Conservation (phyloP, 73 alveolate genomes). For the Paramecium biaurelia region DNA sequence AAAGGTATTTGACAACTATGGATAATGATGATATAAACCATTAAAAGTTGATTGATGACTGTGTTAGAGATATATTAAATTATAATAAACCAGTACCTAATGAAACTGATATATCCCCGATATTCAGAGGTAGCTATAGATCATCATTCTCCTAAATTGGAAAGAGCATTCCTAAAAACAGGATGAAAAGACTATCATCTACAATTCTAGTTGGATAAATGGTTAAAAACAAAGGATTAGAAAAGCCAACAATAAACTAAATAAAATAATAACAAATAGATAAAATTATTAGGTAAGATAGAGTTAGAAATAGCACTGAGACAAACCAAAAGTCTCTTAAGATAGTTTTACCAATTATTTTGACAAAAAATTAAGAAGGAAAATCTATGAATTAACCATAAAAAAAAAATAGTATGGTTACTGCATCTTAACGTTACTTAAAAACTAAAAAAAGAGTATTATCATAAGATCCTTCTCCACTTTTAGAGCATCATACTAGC, state of each 20-base stretch:
- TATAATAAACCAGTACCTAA: not conserved
- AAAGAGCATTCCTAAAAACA: not conserved
- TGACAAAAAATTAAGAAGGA: not conserved
- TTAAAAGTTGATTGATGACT: not conserved
- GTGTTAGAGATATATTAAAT: slow-evolving; percentile 20
- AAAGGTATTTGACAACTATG: not conserved
- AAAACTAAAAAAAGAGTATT: not conserved
- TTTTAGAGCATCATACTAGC: not conserved
- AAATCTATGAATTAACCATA: not conserved
- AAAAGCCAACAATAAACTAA: not conserved
- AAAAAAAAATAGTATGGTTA: not conserved
- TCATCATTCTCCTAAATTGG: not conserved
- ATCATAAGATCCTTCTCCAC: slow-evolving; percentile 2
- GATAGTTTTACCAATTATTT: not conserved
- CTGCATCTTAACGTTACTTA: not conserved
- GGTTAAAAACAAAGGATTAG: slow-evolving; percentile 21
- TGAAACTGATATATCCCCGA: not conserved
- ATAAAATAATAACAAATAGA: not conserved
- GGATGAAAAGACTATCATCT: slow-evolving; percentile 1
- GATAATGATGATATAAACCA: not conserved
- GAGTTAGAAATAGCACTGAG: not conserved
- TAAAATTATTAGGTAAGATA: not conserved
- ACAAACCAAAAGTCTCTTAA: not conserved
- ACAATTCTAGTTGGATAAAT: not conserved
- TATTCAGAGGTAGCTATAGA: not conserved